Evolutionary conservation across 306 rosid genomes (phyloP).

Genomic region (Trifolium dubium): DNA sequence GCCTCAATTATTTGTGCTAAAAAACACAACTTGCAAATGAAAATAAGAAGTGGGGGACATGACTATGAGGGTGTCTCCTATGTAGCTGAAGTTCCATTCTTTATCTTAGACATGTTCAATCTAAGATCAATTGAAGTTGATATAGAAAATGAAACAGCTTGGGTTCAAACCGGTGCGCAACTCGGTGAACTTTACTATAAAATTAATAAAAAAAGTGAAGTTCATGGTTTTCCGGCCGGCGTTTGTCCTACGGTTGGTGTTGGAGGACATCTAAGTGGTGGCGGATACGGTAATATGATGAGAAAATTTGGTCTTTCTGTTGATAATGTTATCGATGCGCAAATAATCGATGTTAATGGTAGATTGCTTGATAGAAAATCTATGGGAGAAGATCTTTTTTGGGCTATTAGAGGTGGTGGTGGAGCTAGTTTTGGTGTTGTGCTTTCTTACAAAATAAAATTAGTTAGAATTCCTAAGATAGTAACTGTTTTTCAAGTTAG

Average conservation of each 20-base stretch:
- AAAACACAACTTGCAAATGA: conserved; percentile 58
- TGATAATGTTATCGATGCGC: conserved; percentile 70
- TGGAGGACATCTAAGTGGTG: conserved; percentile 82
- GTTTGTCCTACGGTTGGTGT: conserved; percentile 80
- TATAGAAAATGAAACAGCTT: conserved; percentile 54
- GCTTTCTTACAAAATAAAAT: conserved; percentile 62
- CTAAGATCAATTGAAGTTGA: conserved; percentile 59
- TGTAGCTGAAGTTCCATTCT: conserved; percentile 58
- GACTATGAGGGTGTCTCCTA: conserved; percentile 73
- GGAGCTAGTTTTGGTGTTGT: conserved; percentile 77
- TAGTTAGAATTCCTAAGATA: conserved; percentile 61
- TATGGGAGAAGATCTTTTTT: conserved; percentile 88
- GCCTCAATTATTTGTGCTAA: conserved; percentile 57
- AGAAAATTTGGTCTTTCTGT: conserved; percentile 67
- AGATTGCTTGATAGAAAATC: conserved; percentile 58
- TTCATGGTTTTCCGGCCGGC: conserved; percentile 75
- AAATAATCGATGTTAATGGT: conserved; percentile 59
- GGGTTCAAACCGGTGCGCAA: conserved; percentile 66
- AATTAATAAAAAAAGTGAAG: conserved; percentile 59
- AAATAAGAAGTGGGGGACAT: conserved; percentile 75
- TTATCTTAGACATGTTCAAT: conserved; percentile 72
- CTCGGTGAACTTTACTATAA: conserved; percentile 68
- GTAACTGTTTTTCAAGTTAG: conserved; percentile 62
- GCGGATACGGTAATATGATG: conserved; percentile 80
- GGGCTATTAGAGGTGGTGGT: conserved; percentile 90